Conservation (phyloP, 2,329 filamentous ascomycete genomes). For the Hypocrella siamensis region DNA sequence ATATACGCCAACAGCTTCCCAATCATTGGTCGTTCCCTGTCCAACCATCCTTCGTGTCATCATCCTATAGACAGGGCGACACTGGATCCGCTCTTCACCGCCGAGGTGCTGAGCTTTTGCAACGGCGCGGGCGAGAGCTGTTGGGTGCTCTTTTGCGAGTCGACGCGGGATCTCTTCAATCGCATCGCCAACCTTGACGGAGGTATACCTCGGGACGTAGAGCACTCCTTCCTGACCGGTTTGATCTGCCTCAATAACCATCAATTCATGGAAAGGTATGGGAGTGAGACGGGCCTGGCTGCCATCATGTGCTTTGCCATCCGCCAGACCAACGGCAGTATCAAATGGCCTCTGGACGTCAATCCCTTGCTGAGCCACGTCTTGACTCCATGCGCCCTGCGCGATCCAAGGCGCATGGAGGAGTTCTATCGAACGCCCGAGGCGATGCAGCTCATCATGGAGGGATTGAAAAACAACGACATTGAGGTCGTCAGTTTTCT, state of each 20-base stretch:
- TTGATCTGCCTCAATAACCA: neutral
- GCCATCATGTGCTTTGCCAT: conserved; percentile 3
- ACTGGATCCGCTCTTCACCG: conserved; percentile 10
- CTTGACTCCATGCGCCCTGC: neutral
- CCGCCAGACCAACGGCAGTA: neutral
- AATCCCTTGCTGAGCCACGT: neutral
- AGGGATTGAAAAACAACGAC: neutral
- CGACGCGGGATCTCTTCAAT: neutral
- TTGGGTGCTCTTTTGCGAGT: conserved; percentile 12
- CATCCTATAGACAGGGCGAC: conserved; percentile 4
- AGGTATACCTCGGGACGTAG: neutral
- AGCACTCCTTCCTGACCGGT: neutral
- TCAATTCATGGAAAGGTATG: neutral
- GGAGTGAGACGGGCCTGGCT: conserved; percentile 1
- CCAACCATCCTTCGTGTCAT: conserved; percentile 11
- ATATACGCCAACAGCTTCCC: conserved; percentile 11
- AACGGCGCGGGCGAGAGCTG: conserved; percentile 7
- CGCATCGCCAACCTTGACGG: neutral
- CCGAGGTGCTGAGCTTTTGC: conserved; percentile 7
- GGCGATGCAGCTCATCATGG: neutral
- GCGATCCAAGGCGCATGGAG: neutral
- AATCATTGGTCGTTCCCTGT: conserved; percentile 1
- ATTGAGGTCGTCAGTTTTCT: neutral
- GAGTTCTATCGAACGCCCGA: neutral
- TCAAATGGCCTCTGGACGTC: neutral